Evolutionary conservation across 192 early-diverging fungal species (phyloP), one percentile per base, ranked within the genome.

Genomic region (Phycomyces nitens): DNA sequence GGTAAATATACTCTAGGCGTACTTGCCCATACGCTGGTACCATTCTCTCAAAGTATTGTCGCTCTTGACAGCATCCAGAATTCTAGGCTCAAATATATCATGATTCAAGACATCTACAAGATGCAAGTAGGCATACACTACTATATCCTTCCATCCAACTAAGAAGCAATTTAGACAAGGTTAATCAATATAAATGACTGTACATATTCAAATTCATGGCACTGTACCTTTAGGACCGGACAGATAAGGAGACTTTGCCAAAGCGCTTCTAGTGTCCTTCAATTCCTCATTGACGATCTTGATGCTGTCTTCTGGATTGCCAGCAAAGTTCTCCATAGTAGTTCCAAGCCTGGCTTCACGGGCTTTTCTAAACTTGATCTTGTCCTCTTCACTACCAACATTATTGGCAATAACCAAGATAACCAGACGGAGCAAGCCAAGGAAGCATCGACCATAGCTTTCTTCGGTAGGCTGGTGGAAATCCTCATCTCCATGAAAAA

Each of bases 391-490:
- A 44, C 70, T 55, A 15, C 70, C 60, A 2, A 24, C 23, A 55
- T 70, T 71, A 2, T 62, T 42, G 34, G 68, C 65, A 34, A 75
- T 75, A 6, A 24, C 53, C 21, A 71, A 5, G 7, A 72, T 70
- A 24, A 60, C 60, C 29, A 78, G 26, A 5, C 71, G 66, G 29
- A 68, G 66, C 0, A 62, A 22, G 16, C 56, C 62, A 41, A 67
- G 38, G n/a, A 79, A n/a, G 27, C 65, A 67, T 14, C 56, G 16
- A 16, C 62, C 60, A 5, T 65, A 60, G 51, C 73, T 77, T 8
- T 75, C 61, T n/a, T 71, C 55, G 47, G 76, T 74, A 58, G 81
- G 79, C 18, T 64, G 42, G 20, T 76, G 77, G 2, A 78, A 23
- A 24, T 69, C 75, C 43, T 73, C 65, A 8, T 63, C 56, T 7